A percentile compares a stretch with the other conserved stretches of the same genome.
phyloP scores from a whole-genome alignment of 768 basidiomycete species.

The Strobilomyces dryophilus region DNA sequence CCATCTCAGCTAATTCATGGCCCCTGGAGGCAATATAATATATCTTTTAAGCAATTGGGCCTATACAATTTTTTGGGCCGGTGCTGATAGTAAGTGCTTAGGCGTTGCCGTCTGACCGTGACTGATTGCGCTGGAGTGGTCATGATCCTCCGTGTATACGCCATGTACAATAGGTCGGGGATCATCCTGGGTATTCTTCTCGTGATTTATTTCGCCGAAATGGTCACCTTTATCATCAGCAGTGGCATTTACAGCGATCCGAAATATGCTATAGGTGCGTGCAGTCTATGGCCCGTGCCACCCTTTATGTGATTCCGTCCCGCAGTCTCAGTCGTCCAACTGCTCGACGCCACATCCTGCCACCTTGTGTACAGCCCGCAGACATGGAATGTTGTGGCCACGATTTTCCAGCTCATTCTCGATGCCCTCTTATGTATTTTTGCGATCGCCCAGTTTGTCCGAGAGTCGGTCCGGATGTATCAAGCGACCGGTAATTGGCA shows the following conservation, averaged over 20 bases:
- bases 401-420: neutral
- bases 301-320: neutral
- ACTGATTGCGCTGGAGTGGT: neutral
- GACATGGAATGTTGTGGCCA: neutral
- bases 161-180: neutral
- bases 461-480: neutral
- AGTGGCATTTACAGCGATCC: neutral
- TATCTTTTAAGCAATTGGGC: neutral
- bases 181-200: slow-evolving; percentile 2
- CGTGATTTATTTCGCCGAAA: neutral
- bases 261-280: neutral
- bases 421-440: neutral
- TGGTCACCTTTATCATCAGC: neutral
- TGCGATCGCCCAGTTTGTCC: neutral
- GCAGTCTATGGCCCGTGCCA: neutral
- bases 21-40: neutral
- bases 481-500: neutral
- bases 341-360: neutral
- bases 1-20: neutral
- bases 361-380: neutral
- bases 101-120: neutral
- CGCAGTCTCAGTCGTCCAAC: neutral
- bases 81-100: neutral
- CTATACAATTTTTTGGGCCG: neutral
- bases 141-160: slow-evolving; percentile 1